Evolutionary conservation across 2,329 filamentous ascomycete genomes (phyloP).

Genomic region (Aspergillus quadrilineatus): DNA sequence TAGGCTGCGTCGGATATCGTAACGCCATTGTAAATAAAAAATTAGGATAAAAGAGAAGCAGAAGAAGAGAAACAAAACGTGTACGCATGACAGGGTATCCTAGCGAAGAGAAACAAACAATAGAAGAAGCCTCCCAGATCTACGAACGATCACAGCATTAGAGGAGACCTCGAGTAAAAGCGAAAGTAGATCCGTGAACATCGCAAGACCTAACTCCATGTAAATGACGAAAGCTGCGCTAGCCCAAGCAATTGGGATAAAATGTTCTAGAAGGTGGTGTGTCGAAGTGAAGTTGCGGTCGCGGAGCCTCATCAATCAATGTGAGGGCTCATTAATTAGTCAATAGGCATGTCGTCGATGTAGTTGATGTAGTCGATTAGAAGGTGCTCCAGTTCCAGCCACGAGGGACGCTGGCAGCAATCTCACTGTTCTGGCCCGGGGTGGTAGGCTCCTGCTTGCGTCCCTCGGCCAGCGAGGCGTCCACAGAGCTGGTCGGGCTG

Average conservation of each 20-base stretch:
- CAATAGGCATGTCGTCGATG: neutral
- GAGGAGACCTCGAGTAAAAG: slow-evolving; percentile 2
- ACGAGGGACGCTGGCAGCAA: slow-evolving; percentile 56
- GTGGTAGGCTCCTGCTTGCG: slow-evolving; percentile 23
- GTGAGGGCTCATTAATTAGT: slow-evolving; percentile 3
- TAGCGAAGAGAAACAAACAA: slow-evolving; percentile 21
- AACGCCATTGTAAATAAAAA: slow-evolving; percentile 6
- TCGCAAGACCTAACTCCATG: slow-evolving; percentile 19
- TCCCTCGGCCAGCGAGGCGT: slow-evolving; percentile 24
- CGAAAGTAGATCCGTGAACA: slow-evolving; percentile 12
- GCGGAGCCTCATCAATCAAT: slow-evolving; percentile 2
- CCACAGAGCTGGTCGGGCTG: slow-evolving; percentile 21
- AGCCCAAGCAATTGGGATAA: slow-evolving; percentile 11
- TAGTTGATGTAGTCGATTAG: slow-evolving; percentile 28
- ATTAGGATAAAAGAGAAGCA: slow-evolving; percentile 10
- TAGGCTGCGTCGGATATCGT: slow-evolving; percentile 8
- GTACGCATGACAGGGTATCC: slow-evolving; percentile 38
- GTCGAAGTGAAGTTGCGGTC: slow-evolving; percentile 13
- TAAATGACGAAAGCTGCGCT: slow-evolving; percentile 16
- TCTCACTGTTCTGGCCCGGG: slow-evolving; percentile 39
- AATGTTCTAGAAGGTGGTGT: slow-evolving; percentile 20
- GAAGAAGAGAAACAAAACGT: slow-evolving; percentile 21
- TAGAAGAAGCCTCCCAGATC: slow-evolving; percentile 12
- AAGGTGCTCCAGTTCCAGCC: slow-evolving; percentile 66
- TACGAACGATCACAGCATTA: slow-evolving; percentile 17